Percentiles rank a stretch among this genome's conserved stretches.
Conservation (phyloP, 176 grass and related monocot genomes). For the Paspalum vaginatum region DNA sequence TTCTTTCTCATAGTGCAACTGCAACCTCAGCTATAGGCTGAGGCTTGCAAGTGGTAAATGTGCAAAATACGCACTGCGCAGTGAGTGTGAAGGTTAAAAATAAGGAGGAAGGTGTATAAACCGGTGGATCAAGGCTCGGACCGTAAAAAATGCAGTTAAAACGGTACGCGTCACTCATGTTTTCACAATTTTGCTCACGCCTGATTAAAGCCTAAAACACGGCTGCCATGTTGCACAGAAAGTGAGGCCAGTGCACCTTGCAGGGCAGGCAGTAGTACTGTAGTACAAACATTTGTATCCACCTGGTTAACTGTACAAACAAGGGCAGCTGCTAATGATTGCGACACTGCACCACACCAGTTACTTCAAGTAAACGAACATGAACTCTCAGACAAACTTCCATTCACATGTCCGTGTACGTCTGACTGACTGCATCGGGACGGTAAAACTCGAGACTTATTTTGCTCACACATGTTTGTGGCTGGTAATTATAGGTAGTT, state of each 20-base stretch:
- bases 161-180: constrained; percentile 31
- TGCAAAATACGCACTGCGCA: too few relatives aligned
- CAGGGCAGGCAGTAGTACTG: constrained; percentile 14
- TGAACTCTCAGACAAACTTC: constrained; percentile 28
- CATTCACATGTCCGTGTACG: not conserved
- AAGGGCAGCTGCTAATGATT: constrained; percentile 48
- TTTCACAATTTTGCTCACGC: too few relatives aligned
- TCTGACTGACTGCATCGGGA: constrained; percentile 2
- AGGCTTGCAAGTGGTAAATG: too few relatives aligned
- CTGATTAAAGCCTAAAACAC: constrained; percentile 28
- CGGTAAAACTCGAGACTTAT: not conserved
- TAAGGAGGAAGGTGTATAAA: too few relatives aligned
- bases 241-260: constrained; percentile 34
- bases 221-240: constrained; percentile 38
- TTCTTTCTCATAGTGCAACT: too few relatives aligned
- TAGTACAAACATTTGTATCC: constrained; percentile 19
- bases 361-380: constrained; percentile 37
- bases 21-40: too few relatives aligned
- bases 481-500: too few relatives aligned
- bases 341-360: constrained; percentile 33
- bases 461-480: too few relatives aligned
- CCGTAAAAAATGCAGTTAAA: not conserved
- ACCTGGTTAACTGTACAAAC: not conserved
- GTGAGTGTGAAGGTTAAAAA: too few relatives aligned
- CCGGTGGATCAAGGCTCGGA: not conserved